phyloP scores from a whole-genome alignment of 805 yeast genomes.

The Grigorovia humatica region DNA sequence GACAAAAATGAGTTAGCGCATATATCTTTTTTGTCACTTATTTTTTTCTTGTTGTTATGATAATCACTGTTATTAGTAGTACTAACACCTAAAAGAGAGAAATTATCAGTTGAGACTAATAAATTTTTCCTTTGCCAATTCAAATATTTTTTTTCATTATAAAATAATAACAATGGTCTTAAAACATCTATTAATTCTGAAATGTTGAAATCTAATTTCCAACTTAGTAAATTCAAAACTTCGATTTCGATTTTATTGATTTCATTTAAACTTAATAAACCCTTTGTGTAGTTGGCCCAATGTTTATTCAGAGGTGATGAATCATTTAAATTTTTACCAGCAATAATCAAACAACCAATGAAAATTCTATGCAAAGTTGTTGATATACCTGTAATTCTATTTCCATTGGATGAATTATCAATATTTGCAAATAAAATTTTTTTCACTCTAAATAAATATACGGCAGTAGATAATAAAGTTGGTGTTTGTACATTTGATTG shows the following conservation, averaged over 20 bases:
- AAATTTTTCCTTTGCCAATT: slow-evolving; percentile 29
- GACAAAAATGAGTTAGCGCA: slow-evolving; percentile 3
- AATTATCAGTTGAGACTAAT: slow-evolving; percentile 2
- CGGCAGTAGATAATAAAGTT: slow-evolving; percentile 85
- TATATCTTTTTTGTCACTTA: slow-evolving; percentile 1
- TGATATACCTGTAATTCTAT: slow-evolving; percentile 71
- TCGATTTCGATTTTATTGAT: slow-evolving; percentile 90
- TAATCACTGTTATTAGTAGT: background rate
- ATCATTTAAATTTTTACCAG: slow-evolving; percentile 91
- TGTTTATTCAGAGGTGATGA: slow-evolving; percentile 92
- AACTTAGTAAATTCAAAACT: slow-evolving; percentile 66
- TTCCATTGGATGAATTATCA: slow-evolving; percentile 54
- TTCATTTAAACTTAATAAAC: slow-evolving; percentile 63
- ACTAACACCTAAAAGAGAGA: slow-evolving; percentile 10
- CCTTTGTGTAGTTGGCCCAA: slow-evolving; percentile 90
- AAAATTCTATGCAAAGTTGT: slow-evolving; percentile 91
- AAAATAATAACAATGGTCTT: slow-evolving; percentile 69
- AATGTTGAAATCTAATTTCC: slow-evolving; percentile 69
- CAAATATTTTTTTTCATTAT: background rate
- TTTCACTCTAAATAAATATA: slow-evolving; percentile 69
- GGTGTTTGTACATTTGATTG: slow-evolving; percentile 91
- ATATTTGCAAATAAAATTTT: slow-evolving; percentile 76
- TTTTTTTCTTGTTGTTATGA: background rate
- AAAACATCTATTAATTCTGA: slow-evolving; percentile 61
- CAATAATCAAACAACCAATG: slow-evolving; percentile 74